A percentile compares a stretch with the other conserved stretches of the same genome.
These are phyloP conservation scores for Solidago caesia DNA, from an alignment of 129 eudicot genomes.

Conservation along the genomic window DNA sequence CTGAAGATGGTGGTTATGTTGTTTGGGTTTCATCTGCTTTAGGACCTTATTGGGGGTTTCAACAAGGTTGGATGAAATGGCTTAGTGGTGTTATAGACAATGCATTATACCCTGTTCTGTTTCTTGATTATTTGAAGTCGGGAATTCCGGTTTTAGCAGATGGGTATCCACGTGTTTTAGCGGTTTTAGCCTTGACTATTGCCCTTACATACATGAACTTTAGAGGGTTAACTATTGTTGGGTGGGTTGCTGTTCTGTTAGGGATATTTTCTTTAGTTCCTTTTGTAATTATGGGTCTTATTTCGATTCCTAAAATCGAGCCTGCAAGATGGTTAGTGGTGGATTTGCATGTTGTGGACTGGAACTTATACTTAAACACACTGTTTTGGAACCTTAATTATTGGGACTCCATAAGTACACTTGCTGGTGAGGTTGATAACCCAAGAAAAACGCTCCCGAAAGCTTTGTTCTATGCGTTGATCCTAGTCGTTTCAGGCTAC, in stretches of 20 bases:
- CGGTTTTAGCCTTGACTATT: slow-evolving; percentile 48
- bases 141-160: slow-evolving; percentile 56
- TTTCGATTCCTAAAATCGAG: slow-evolving; percentile 57
- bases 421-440: slow-evolving; percentile 73
- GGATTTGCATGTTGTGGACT: slow-evolving; percentile 58
- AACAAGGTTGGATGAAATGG: slow-evolving; percentile 96
- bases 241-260: slow-evolving; percentile 69
- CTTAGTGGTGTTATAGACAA: slow-evolving; percentile 79
- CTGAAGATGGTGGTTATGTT: slow-evolving; percentile 85
- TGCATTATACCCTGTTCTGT: slow-evolving; percentile 69
- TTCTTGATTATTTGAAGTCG: slow-evolving; percentile 73
- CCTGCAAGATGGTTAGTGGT: slow-evolving; percentile 74
- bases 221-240: slow-evolving; percentile 71
- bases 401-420: slow-evolving; percentile 79
- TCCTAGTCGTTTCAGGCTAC: slow-evolving; percentile 62
- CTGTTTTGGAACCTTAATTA: slow-evolving; percentile 85
- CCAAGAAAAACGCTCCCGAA: slow-evolving; percentile 74
- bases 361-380: slow-evolving; percentile 72
- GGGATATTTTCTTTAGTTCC: slow-evolving; percentile 73
- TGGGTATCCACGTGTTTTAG: slow-evolving; percentile 55
- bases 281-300: slow-evolving; percentile 64
- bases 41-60: slow-evolving; percentile 84
- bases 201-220: slow-evolving; percentile 71
- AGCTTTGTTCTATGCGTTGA: slow-evolving; percentile 57
- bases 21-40: slow-evolving; percentile 87